Conservation (phyloP, 2,329 filamentous ascomycete species). For the Myotisia sp. region DNA sequence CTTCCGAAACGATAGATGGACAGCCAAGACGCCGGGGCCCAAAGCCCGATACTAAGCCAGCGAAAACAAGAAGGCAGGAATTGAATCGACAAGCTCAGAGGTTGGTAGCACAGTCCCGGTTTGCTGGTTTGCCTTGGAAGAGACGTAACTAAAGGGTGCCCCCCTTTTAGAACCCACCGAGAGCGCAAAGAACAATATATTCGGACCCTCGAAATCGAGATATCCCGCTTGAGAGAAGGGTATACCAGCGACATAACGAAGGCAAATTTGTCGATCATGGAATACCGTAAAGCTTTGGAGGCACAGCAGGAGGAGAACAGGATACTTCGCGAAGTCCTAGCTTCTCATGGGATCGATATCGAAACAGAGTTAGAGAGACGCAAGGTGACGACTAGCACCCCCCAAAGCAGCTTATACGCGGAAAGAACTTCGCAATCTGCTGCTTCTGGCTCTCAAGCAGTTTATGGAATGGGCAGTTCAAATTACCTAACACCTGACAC, state of each 20-base stretch:
- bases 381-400: conserved; percentile 14
- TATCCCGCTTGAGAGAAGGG: conserved; percentile 67
- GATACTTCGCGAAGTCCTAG: conserved; percentile 51
- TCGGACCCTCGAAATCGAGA: conserved; percentile 82
- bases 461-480: conserved; percentile 1
- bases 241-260: conserved; percentile 51
- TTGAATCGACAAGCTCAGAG: conserved; percentile 90
- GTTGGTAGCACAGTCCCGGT: conserved; percentile 36
- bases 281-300: conserved; percentile 62
- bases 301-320: conserved; percentile 67
- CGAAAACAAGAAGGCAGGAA: conserved; percentile 80
- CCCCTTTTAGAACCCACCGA: conserved; percentile 61
- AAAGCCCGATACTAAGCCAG: conserved; percentile 92
- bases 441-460: conserved; percentile 19
- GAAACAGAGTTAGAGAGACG: conserved; percentile 34
- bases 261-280: conserved; percentile 28
- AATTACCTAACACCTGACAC: conserved; percentile 10
- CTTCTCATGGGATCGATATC: conserved; percentile 44
- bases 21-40: conserved; percentile 79
- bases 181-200: conserved; percentile 95
- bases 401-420: conserved; percentile 29
- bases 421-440: conserved; percentile 25
- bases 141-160: conserved; percentile 1
- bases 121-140: too few relatives aligned
- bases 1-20: conserved; percentile 52